Base-by-base conservation (phyloP, 2,329 filamentous ascomycete species). In the Cladorrhinum sp. region DNA sequence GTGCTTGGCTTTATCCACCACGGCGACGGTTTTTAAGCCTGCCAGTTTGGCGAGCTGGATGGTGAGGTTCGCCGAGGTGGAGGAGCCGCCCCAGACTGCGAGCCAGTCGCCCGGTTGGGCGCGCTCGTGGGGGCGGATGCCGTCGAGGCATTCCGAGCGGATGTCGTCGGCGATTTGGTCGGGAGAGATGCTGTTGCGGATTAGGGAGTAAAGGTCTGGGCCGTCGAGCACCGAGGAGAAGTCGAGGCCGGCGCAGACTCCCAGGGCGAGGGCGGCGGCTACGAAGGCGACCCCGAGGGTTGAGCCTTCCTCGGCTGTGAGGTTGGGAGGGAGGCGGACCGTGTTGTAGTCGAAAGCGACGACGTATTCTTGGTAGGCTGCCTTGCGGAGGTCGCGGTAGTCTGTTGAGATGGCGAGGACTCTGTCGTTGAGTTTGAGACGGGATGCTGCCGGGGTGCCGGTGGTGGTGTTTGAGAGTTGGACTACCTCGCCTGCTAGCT, bases 11-110 rank as follows among this genome's bases (percentile, higher is more conserved):
- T 82, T 80, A 66, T 92, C 88, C 0, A 88, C 85, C 0, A 92
- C 79, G 2, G 83, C 82, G 24, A 89, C 82, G 1, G 90, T 86
- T 26, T 79, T 82, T 0, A 92, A 73, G 0, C 88, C 88, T 0
- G 81, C 83, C 0, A 90, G 76, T 46, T 86, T 85, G 0, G 89
- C 88, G 1, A 92, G 79, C 68, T 92, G 89, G 2, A 88, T 79
- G 0, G 83, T 79, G 6, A 90, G 77, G 64, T 86, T 82, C 0
- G 88, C 89, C 1, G 86, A 90, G 0, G 87, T 90, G 0, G 87
- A 89, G 1, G 87, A 91, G 79, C 85, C 89, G 60, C 89, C 89
- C 89, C 89, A 92, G 52, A 92, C 84, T 1, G 84, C 85, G 42
- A 92, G 74, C 83, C 87, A 92, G 62, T 92, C 89, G 0, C 86